Evolutionary conservation across 139 green algal species (phyloP).

Genomic region (Pycnococcus provasolii): DNA sequence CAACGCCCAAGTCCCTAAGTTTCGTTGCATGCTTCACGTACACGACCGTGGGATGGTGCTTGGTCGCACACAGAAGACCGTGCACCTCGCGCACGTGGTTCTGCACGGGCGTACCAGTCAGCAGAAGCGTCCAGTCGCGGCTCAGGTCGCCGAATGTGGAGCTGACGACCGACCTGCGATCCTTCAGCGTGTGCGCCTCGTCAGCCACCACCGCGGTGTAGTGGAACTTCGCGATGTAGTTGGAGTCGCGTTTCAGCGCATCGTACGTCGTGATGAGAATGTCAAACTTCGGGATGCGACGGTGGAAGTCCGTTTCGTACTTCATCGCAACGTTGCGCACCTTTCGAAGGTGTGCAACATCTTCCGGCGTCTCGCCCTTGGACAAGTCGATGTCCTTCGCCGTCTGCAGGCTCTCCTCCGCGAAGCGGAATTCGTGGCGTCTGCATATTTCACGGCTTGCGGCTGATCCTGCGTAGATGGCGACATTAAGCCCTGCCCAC

Average conservation of each 20-base stretch:
- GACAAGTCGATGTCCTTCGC: background rate
- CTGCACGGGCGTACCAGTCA: slow-evolving; percentile 89
- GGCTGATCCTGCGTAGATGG: slow-evolving; percentile 82
- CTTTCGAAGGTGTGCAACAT: no score
- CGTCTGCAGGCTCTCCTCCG: no score
- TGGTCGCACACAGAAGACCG: slow-evolving; percentile 86
- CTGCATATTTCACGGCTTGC: slow-evolving; percentile 47
- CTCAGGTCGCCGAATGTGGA: slow-evolving; percentile 38
- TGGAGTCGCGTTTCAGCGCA: slow-evolving; percentile 72
- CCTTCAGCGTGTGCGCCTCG: slow-evolving; percentile 71
- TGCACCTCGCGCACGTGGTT: slow-evolving; percentile 92
- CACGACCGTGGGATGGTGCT: no score
- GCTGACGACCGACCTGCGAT: slow-evolving; percentile 42
- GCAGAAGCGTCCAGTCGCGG: slow-evolving; percentile 66
- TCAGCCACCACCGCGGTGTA: slow-evolving; percentile 46
- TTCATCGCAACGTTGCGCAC: no score
- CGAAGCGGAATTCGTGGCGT: slow-evolving; percentile 54
- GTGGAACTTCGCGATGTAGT: slow-evolving; percentile 22
- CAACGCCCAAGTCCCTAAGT: no score
- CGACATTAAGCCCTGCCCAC: slow-evolving; percentile 53
- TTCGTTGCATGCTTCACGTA: no score
- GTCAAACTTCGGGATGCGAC: no score
- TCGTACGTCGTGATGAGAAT: slow-evolving; percentile 79
- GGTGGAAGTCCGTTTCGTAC: no score
- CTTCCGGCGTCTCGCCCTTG: background rate